A percentile compares a stretch with the other conserved stretches of the same genome.
Evolutionary conservation across 2,329 filamentous ascomycete species (phyloP).

Genomic region (Apiospora koreana): DNA sequence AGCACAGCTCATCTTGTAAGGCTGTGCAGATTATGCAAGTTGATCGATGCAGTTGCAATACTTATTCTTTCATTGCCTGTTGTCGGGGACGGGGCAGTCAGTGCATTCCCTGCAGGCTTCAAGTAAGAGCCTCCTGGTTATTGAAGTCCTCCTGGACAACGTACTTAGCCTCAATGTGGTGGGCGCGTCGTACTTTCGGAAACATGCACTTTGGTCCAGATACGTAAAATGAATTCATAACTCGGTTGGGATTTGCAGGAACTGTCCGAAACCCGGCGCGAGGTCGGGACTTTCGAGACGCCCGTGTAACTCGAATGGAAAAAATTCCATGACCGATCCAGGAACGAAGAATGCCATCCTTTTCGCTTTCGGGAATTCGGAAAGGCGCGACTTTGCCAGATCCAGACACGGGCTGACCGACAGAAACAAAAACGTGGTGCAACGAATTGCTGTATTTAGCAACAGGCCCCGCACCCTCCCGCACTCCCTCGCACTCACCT

Average conservation of each 20-base stretch:
- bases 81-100: too few relatives aligned
- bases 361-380: background rate
- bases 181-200: too few relatives aligned
- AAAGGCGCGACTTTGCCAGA: background rate
- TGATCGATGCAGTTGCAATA: background rate
- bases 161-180: background rate
- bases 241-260: background rate
- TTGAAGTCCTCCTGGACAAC: background rate
- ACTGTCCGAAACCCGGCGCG: background rate
- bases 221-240: background rate
- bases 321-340: background rate
- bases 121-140: too few relatives aligned
- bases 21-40: conserved; percentile 1
- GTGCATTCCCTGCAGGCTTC: background rate
- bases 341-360: background rate
- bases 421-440: background rate
- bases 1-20: background rate
- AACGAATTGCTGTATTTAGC: background rate
- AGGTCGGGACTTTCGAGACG: background rate
- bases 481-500: background rate
- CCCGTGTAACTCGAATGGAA: background rate
- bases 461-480: background rate
- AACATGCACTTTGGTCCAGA: too few relatives aligned
- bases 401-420: background rate
- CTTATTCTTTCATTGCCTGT: background rate